Percentiles rank a stretch among this genome's conserved stretches.
phyloP scores from a whole-genome alignment of 371 early-diverging fungal species.

The Mortierella sp. region DNA sequence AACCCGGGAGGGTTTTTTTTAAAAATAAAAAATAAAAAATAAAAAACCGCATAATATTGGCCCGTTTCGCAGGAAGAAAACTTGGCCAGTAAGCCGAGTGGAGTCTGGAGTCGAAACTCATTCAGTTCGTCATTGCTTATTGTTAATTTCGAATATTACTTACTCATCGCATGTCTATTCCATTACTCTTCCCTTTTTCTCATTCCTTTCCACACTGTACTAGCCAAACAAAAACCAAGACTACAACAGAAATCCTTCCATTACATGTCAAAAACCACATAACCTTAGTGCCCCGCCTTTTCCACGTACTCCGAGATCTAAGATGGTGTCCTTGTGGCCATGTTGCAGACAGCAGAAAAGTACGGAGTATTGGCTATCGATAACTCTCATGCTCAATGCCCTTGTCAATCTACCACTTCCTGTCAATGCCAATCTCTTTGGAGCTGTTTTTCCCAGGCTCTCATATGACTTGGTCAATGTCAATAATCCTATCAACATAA shows the following conservation, averaged over 20 bases:
- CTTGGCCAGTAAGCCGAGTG: too few relatives aligned
- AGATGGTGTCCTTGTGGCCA: slow-evolving; percentile 3
- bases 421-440: slow-evolving; percentile 34
- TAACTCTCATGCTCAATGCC: not conserved
- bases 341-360: not conserved
- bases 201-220: not conserved
- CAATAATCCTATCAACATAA: slow-evolving; percentile 9
- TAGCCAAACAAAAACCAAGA: too few relatives aligned
- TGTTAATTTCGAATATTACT: too few relatives aligned
- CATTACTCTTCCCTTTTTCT: not conserved
- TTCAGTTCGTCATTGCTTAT: too few relatives aligned
- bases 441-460: slow-evolving; percentile 15
- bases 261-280: not conserved
- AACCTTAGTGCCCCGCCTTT: not conserved
- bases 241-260: too few relatives aligned
- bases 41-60: not conserved
- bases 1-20: too few relatives aligned
- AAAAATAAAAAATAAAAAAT: not conserved
- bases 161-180: not conserved
- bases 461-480: slow-evolving; percentile 40
- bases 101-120: too few relatives aligned
- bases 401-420: not conserved
- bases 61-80: too few relatives aligned
- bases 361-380: slow-evolving; percentile 5
- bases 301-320: not conserved